Evolutionary conservation across 768 basidiomycete species (phyloP).

Genomic region (Porpolomopsis calyptriformis): DNA sequence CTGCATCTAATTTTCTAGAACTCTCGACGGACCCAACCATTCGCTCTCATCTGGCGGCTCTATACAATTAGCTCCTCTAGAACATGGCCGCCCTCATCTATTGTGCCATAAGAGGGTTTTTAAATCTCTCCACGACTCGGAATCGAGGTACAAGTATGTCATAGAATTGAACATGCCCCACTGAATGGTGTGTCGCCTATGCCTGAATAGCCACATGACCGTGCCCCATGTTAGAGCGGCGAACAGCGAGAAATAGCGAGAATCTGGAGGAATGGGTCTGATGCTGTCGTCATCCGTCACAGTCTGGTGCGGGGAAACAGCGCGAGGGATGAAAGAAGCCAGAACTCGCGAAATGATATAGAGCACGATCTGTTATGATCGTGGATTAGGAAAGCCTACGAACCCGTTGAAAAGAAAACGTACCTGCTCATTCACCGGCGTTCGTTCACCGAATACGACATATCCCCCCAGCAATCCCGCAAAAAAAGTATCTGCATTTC

Average conservation of each 20-base stretch:
- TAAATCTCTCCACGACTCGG: conserved; percentile 73
- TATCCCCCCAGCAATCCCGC: conserved; percentile 92
- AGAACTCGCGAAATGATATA: conserved; percentile 91
- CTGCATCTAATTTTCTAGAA: no score
- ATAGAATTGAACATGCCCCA: conserved; percentile 96
- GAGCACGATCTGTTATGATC: conserved; percentile 68
- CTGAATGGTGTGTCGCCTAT: conserved; percentile 83
- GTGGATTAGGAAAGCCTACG: neutral
- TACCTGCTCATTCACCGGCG: conserved; percentile 88
- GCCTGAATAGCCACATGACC: conserved; percentile 93
- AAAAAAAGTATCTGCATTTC: conserved; percentile 76
- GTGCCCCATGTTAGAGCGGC: conserved; percentile 88
- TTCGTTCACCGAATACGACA: conserved; percentile 75
- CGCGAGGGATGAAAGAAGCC: conserved; percentile 83
- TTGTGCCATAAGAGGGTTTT: conserved; percentile 90
- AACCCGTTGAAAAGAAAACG: conserved; percentile 15
- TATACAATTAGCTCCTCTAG: no score
- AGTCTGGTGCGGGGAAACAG: conserved; percentile 42
- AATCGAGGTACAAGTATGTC: conserved; percentile 92
- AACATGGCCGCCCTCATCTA: conserved; percentile 48
- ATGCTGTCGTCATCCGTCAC: conserved; percentile 32
- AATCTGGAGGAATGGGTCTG: conserved; percentile 74
- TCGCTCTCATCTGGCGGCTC: conserved; percentile 7
- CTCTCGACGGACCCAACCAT: no score
- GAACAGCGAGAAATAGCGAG: conserved; percentile 75